phyloP scores from a whole-genome alignment of 2,329 filamentous ascomycete genomes.

The Blastomyces parvus region DNA sequence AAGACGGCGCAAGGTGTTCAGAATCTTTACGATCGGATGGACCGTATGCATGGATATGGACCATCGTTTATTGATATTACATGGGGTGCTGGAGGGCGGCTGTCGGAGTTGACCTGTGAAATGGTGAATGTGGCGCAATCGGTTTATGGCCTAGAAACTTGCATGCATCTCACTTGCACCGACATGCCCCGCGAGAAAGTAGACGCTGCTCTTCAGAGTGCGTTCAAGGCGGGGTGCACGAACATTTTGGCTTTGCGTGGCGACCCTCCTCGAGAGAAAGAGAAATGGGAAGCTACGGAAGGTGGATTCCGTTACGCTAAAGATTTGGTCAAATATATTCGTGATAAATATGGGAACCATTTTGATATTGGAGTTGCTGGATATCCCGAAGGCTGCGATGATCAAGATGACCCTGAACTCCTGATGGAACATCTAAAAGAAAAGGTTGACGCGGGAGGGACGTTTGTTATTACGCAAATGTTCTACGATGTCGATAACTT shows the following conservation, averaged over 20 bases:
- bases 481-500: constrained; percentile 98
- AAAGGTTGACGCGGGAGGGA: constrained; percentile 87
- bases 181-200: constrained; percentile 94
- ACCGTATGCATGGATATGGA: constrained; percentile 91
- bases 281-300: constrained; percentile 83
- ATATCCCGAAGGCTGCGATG: constrained; percentile 91
- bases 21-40: constrained; percentile 98
- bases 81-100: constrained; percentile 89
- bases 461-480: constrained; percentile 97
- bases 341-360: constrained; percentile 68
- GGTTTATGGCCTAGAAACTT: constrained; percentile 91
- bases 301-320: constrained; percentile 85
- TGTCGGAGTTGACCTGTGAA: constrained; percentile 87
- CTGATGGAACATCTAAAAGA: constrained; percentile 91
- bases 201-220: constrained; percentile 74
- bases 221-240: constrained; percentile 91
- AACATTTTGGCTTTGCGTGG: constrained; percentile 92
- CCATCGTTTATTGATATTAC: constrained; percentile 97
- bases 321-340: constrained; percentile 80
- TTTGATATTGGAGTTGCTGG: constrained; percentile 97
- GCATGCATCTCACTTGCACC: constrained; percentile 98
- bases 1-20: constrained; percentile 87
- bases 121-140: constrained; percentile 96
- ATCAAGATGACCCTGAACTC: constrained; percentile 75
- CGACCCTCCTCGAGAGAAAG: constrained; percentile 85